phyloP scores from a whole-genome alignment of 2,329 filamentous ascomycete species.

The Fusarium humuli region DNA sequence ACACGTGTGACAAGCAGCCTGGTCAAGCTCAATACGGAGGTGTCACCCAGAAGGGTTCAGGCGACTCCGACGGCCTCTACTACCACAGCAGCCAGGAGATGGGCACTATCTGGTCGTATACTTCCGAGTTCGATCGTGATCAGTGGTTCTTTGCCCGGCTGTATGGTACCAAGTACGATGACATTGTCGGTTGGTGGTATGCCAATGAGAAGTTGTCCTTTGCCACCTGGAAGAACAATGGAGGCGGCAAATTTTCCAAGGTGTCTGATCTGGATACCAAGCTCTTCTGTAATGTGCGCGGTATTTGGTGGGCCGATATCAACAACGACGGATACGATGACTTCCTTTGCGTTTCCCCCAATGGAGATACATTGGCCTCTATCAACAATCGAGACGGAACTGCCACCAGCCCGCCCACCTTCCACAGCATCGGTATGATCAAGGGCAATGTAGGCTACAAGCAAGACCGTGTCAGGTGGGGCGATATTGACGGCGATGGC shows the following conservation, averaged over 20 bases:
- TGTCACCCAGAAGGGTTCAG: conserved; percentile 46
- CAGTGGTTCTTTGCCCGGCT: conserved; percentile 16
- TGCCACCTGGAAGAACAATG: not conserved
- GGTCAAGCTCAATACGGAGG: conserved; percentile 10
- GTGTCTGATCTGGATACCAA: not conserved
- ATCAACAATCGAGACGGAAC: conserved; percentile 11
- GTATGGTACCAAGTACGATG: conserved; percentile 6
- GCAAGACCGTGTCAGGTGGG: conserved; percentile 9
- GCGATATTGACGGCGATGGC: conserved; percentile 17
- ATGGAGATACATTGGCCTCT: not conserved
- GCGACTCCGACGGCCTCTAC: conserved; percentile 48
- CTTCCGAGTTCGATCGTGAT: conserved; percentile 3
- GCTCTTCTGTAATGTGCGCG: not conserved
- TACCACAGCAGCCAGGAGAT: conserved; percentile 38
- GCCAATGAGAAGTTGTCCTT: not conserved
- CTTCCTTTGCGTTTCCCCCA: not conserved
- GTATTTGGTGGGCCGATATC: not conserved
- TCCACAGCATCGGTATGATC: conserved; percentile 4
- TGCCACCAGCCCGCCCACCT: not conserved
- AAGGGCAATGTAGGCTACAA: not conserved
- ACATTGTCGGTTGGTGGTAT: conserved; percentile 10
- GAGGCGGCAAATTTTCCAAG: conserved; percentile 9
- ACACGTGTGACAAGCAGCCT: not conserved
- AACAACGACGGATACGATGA: conserved; percentile 1
- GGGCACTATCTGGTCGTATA: conserved; percentile 29